Evolutionary conservation across 2,329 filamentous ascomycete species (phyloP).

Genomic region (Epichloe gansuensis): DNA sequence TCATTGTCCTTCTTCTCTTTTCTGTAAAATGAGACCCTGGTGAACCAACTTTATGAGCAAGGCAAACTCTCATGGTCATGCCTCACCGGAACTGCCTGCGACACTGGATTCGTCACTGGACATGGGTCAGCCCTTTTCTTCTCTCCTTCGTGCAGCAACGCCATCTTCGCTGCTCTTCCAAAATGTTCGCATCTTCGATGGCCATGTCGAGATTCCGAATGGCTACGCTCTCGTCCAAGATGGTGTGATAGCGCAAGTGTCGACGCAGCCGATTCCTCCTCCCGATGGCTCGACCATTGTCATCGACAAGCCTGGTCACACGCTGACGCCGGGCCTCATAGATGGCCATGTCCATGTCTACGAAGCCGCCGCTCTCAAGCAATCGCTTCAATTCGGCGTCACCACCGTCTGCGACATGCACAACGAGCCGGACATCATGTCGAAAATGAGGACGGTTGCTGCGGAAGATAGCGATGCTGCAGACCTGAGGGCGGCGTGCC

Average conservation of each 20-base stretch:
- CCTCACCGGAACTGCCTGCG: background rate
- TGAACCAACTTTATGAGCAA: background rate
- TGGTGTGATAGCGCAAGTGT: slow-evolving; percentile 24
- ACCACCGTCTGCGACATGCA: slow-evolving; percentile 40
- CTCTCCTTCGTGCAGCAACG: background rate
- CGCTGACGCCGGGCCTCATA: slow-evolving; percentile 35
- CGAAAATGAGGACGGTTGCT: slow-evolving; percentile 16
- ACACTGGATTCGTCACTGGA: background rate
- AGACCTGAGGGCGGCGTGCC: slow-evolving; percentile 34
- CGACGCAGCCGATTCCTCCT: slow-evolving; percentile 3
- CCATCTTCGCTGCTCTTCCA: slow-evolving; percentile 4
- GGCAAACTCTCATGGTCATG: background rate
- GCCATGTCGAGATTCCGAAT: slow-evolving; percentile 24
- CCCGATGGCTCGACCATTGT: slow-evolving; percentile 11
- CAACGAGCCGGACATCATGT: slow-evolving; percentile 21
- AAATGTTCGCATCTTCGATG: slow-evolving; percentile 33
- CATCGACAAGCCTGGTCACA: slow-evolving; percentile 31
- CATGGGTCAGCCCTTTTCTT: slow-evolving; percentile 3
- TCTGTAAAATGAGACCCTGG: background rate
- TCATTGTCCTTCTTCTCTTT: too few species aligned
- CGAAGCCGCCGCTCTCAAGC: slow-evolving; percentile 24
- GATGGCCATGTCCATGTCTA: slow-evolving; percentile 36
- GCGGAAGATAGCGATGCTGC: slow-evolving; percentile 20
- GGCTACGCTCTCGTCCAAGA: slow-evolving; percentile 28
- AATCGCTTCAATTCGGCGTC: slow-evolving; percentile 34